These are phyloP conservation scores for Xylaria multiplex DNA, from an alignment of 2,329 filamentous ascomycete genomes.

Conservation along the genomic window DNA sequence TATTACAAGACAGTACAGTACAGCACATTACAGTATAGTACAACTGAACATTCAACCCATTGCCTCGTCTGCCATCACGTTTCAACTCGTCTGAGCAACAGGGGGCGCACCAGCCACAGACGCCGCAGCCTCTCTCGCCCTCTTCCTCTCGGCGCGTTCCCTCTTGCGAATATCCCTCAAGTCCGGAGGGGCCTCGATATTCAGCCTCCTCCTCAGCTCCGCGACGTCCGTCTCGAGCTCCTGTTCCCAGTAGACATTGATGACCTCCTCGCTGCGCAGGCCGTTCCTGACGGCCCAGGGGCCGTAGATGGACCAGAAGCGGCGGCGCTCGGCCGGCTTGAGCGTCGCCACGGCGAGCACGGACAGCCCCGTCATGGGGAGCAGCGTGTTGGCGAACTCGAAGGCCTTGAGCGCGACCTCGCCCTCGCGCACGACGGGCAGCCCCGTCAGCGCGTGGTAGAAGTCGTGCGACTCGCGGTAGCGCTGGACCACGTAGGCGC, in stretches of 20 bases:
- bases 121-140: slow-evolving; percentile 61
- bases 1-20: slow-evolving; percentile 31
- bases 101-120: slow-evolving; percentile 18
- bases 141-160: slow-evolving; percentile 75
- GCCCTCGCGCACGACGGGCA: slow-evolving; percentile 92
- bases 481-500: slow-evolving; percentile 97
- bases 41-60: slow-evolving; percentile 30
- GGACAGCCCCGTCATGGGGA: slow-evolving; percentile 94
- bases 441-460: slow-evolving; percentile 91
- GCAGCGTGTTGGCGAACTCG: slow-evolving; percentile 91
- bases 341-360: slow-evolving; percentile 86
- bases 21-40: slow-evolving; percentile 17
- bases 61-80: not conserved
- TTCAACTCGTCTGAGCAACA: not conserved
- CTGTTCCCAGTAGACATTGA: slow-evolving; percentile 99
- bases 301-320: slow-evolving; percentile 79
- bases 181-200: slow-evolving; percentile 90
- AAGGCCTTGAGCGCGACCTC: slow-evolving; percentile 98
- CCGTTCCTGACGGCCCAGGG: slow-evolving; percentile 94
- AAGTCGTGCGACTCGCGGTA: slow-evolving; percentile 99
- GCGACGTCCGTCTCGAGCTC: slow-evolving; percentile 84
- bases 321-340: slow-evolving; percentile 79
- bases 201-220: slow-evolving; percentile 76
- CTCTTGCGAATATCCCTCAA: slow-evolving; percentile 78
- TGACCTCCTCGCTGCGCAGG: slow-evolving; percentile 77